These are phyloP conservation scores for Candida xyloterini DNA, from an alignment of 805 yeast genomes.

Conservation along the genomic window DNA sequence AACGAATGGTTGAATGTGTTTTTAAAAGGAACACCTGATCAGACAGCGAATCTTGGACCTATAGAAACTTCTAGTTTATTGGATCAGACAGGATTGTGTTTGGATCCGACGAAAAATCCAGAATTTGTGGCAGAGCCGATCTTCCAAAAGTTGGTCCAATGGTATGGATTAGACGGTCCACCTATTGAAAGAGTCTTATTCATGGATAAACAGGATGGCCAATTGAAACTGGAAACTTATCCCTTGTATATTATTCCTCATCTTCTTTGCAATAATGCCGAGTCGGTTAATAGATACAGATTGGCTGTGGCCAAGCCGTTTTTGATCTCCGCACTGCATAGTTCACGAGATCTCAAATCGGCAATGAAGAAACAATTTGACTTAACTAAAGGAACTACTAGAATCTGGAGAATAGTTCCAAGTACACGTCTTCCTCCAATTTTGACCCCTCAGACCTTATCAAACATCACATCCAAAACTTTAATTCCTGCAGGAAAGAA, in stretches of 20 bases:
- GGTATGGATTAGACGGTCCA: conserved; percentile 51
- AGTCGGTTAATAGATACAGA: conserved; percentile 28
- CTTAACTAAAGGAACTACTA: conserved; percentile 12
- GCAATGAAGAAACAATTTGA: conserved; percentile 23
- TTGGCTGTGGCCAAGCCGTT: conserved; percentile 35
- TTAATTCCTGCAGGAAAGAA: conserved; percentile 25
- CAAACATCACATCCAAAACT: conserved; percentile 15
- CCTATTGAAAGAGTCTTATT: conserved; percentile 39
- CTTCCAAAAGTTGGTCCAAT: conserved; percentile 42
- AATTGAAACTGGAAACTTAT: conserved; percentile 23
- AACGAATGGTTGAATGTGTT: conserved; percentile 42
- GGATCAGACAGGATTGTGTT: conserved; percentile 43
- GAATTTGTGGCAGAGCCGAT: conserved; percentile 41
- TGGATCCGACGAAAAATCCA: conserved; percentile 24
- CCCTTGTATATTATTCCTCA: conserved; percentile 30
- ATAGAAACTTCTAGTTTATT: conserved; percentile 44
- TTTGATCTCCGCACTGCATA: conserved; percentile 35
- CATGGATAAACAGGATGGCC: conserved; percentile 22
- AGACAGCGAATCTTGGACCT: conserved; percentile 39
- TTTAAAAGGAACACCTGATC: conserved; percentile 31
- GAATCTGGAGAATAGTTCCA: conserved; percentile 28
- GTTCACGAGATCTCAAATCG: conserved; percentile 28
- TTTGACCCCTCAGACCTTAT: conserved; percentile 18
- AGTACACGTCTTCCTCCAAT: conserved; percentile 17
- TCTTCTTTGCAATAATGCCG: conserved; percentile 23